phyloP scores from a whole-genome alignment of 495 filamentous ascomycete genomes.

The Aspergillus leporis region DNA sequence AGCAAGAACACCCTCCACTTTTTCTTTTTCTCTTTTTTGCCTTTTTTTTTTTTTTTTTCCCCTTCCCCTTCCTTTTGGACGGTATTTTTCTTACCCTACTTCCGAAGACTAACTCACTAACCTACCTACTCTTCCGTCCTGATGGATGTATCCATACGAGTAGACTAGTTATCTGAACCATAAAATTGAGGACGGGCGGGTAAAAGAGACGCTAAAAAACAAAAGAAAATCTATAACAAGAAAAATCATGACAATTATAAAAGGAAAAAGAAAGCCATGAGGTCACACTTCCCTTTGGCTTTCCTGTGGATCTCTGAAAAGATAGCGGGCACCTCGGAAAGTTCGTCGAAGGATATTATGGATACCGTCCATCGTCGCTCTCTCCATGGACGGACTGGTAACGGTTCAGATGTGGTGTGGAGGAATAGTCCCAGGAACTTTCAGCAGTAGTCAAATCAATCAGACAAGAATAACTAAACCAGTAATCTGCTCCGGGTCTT shows the following conservation, averaged over 20 bases:
- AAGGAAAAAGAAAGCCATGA: background rate
- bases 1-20: conserved; percentile 19
- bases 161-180: background rate
- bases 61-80: background rate
- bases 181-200: background rate
- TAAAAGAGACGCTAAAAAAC: background rate
- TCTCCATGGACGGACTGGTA: conserved; percentile 17
- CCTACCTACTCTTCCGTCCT: background rate
- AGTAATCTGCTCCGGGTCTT: conserved; percentile 1
- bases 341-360: conserved; percentile 11
- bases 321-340: conserved; percentile 12
- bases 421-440: conserved; percentile 13
- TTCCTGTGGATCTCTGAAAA: conserved; percentile 10
- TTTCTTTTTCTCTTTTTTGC: conserved; percentile 3
- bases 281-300: background rate
- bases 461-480: conserved; percentile 3
- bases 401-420: conserved; percentile 26
- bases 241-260: background rate
- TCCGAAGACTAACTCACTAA: background rate
- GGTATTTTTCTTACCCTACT: background rate
- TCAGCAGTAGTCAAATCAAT: conserved; percentile 5
- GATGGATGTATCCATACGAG: background rate
- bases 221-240: background rate
- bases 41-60: conserved; percentile 7
- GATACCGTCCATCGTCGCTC: conserved; percentile 7